Percentiles rank a stretch among this genome's conserved stretches.
Conservation (phyloP, 179 eudicot species). For the Silene coronaria region DNA sequence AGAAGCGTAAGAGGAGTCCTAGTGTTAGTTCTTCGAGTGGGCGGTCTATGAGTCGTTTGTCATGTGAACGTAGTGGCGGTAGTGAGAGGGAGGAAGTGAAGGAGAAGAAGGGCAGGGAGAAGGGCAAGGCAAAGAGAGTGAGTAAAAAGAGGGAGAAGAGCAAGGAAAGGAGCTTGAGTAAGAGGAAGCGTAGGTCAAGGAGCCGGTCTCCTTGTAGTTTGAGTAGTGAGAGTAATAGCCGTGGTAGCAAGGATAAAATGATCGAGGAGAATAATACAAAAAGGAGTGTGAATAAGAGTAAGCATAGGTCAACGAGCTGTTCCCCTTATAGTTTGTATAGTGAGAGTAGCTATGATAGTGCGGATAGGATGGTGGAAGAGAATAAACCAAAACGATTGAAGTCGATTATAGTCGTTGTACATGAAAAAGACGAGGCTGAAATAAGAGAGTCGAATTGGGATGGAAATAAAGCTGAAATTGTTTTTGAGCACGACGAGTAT, state of each 20-base stretch:
- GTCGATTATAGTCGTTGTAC: conserved; percentile 55
- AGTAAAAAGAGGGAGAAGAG: conserved; percentile 24
- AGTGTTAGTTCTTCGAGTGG: conserved; percentile 46
- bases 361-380: conserved; percentile 28
- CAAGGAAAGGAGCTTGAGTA: conserved; percentile 25
- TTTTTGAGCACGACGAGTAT: conserved; percentile 55
- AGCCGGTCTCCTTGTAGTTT: conserved; percentile 41
- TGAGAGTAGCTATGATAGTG: conserved; percentile 24
- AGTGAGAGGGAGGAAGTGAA: conserved; percentile 29
- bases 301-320: conserved; percentile 38
- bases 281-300: conserved; percentile 34
- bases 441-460: conserved; percentile 33
- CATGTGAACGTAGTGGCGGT: conserved; percentile 31
- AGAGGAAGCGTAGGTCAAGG: conserved; percentile 34
- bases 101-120: conserved; percentile 30
- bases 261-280: conserved; percentile 33
- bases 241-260: conserved; percentile 26
- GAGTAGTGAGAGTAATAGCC: conserved; percentile 27
- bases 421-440: conserved; percentile 29
- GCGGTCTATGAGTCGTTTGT: conserved; percentile 39
- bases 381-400: conserved; percentile 50
- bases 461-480: conserved; percentile 59
- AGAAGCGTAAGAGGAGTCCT: conserved; percentile 47
- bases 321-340: conserved; percentile 37
- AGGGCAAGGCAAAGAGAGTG: conserved; percentile 21